These are phyloP conservation scores for Aspergillus japonicus DNA, from an alignment of 2,329 filamentous ascomycete species.

Conservation along the genomic window DNA sequence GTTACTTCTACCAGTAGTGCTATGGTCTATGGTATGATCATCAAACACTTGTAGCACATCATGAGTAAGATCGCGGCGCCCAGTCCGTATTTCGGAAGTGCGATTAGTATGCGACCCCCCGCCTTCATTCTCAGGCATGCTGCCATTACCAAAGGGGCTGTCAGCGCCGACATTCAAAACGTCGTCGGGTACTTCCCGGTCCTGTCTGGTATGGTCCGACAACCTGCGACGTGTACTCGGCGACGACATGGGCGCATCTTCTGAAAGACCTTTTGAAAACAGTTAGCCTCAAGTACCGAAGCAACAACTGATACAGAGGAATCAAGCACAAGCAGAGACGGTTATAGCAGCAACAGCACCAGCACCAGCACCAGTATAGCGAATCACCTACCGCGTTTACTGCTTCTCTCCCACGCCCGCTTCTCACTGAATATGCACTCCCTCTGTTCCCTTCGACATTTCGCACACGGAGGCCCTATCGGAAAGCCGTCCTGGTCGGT, in stretches of 20 bases:
- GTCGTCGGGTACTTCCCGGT: neutral
- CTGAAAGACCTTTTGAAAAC: constrained; percentile 11
- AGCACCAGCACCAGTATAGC: neutral
- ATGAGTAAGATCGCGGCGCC: neutral
- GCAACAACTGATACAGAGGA: neutral
- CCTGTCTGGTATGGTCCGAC: constrained; percentile 2
- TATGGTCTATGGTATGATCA: neutral
- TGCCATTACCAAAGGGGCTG: neutral
- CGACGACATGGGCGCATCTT: constrained; percentile 7
- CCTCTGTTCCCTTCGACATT: constrained; percentile 52
- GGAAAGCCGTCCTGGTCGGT: constrained; percentile 40
- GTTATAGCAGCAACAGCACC: neutral
- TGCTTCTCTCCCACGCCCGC: constrained; percentile 42
- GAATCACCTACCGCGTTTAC: constrained; percentile 27
- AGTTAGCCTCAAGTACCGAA: neutral
- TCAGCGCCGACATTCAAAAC: constrained; percentile 1
- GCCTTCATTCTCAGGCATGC: neutral
- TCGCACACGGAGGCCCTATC: constrained; percentile 45
- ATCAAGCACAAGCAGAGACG: neutral
- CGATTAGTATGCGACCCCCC: neutral
- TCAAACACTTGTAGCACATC: neutral
- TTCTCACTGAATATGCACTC: constrained; percentile 50
- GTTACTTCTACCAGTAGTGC: neutral
- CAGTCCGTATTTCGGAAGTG: neutral
- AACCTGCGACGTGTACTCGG: constrained; percentile 10